These are phyloP conservation scores for Botrytis paeoniae DNA, from an alignment of 2,329 filamentous ascomycete genomes.

Conservation along the genomic window DNA sequence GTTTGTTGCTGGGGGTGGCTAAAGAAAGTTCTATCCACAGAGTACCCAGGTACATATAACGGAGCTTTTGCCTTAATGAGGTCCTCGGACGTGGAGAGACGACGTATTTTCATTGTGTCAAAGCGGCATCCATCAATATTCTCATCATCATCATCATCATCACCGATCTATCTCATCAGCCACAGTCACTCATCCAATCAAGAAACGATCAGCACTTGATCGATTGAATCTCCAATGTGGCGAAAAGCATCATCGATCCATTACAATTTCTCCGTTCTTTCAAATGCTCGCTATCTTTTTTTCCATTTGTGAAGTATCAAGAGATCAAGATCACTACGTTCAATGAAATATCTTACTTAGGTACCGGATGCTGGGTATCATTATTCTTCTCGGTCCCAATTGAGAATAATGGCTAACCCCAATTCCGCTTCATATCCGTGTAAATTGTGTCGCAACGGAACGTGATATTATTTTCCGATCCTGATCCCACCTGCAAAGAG, in stretches of 20 bases:
- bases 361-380: neutral
- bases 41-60: neutral
- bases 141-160: neutral
- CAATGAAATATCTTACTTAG: neutral
- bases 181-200: neutral
- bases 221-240: neutral
- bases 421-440: slow-evolving; percentile 2
- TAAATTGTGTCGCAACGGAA: neutral
- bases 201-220: neutral
- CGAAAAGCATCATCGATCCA: neutral
- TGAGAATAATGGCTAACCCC: neutral
- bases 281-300: no score
- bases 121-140: neutral
- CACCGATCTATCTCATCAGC: neutral
- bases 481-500: neutral
- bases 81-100: neutral
- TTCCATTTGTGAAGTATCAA: neutral
- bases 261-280: neutral
- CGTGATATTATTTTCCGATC: slow-evolving; percentile 12
- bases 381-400: neutral
- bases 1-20: neutral
- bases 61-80: slow-evolving; percentile 3
- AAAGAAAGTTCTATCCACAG: slow-evolving; percentile 6
- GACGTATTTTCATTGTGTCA: neutral
- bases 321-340: neutral